Percentiles rank a stretch among this genome's conserved stretches.
phyloP scores from a whole-genome alignment of 495 filamentous ascomycete genomes.

The Aspergillus bertholletiae region DNA sequence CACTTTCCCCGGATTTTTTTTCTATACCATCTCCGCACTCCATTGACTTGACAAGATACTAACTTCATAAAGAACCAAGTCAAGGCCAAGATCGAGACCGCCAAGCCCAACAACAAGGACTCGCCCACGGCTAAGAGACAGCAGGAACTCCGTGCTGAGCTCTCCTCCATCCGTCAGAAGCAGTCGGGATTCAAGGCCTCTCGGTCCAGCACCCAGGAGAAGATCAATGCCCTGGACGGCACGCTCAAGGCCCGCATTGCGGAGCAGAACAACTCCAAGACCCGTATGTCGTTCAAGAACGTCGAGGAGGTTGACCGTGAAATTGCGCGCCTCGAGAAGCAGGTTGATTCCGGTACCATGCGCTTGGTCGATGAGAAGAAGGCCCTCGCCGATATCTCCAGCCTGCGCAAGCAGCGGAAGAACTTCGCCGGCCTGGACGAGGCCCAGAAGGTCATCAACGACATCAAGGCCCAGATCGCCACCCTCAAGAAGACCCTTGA shows the following conservation, averaged over 20 bases:
- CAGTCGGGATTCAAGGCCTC: conserved; percentile 80
- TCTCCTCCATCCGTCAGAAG: conserved; percentile 68
- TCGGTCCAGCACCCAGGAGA: conserved; percentile 70
- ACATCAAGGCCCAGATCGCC: conserved; percentile 78
- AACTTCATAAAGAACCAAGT: conserved; percentile 62
- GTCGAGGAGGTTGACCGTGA: conserved; percentile 82
- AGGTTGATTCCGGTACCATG: conserved; percentile 82
- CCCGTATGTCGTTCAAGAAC: conserved; percentile 75
- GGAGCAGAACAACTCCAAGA: conserved; percentile 79
- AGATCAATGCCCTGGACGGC: conserved; percentile 81
- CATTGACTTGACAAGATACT: conserved; percentile 4
- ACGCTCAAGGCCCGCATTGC: conserved; percentile 74
- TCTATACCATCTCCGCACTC: background rate
- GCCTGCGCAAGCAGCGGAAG: conserved; percentile 83
- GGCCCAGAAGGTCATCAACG: conserved; percentile 77
- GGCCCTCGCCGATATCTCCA: conserved; percentile 76
- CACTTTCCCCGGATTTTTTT: background rate
- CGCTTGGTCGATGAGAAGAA: conserved; percentile 97
- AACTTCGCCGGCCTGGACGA: conserved; percentile 80
- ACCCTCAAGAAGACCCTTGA: conserved; percentile 81
- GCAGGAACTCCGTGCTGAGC: conserved; percentile 73
- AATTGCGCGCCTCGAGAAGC: conserved; percentile 73
- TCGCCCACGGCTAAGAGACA: conserved; percentile 71
- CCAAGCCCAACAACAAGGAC: conserved; percentile 70
- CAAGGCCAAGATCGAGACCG: conserved; percentile 78